Evolutionary conservation across 2,329 filamentous ascomycete species (phyloP), one percentile per base, ranked within the genome.

Genomic region (Aspergillus pseudotamarii): DNA sequence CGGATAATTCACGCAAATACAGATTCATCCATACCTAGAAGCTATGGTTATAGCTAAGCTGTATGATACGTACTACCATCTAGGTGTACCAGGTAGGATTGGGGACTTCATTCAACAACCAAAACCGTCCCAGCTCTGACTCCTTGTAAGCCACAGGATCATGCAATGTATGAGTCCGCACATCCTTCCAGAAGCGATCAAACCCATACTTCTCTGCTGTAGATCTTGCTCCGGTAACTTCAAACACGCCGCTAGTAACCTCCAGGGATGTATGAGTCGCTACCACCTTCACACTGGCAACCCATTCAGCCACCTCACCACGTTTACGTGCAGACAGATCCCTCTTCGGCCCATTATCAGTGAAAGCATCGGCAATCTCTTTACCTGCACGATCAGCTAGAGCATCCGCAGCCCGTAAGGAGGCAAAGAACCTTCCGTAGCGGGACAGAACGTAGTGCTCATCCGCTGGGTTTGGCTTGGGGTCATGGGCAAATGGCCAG

Each of bases 91-190:
- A 89, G 4, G 84, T 86, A 16, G 85, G 82, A 73, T 84, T 81
- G 0, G 87, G 87, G 12, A 84, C 70, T 76, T 89, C 85, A 16
- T 80, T 81, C 57, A 89, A 68, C 60, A 90, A 69, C 45, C 83
- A 79, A 70, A 82, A 90, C 26, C 84, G 76, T 0, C 88, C 88
- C 58, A 89, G 68, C 74, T 90, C 88, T 3, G 84, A 75, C 61
- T 89, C 87, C 81, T 90, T 90, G 69, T 89, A 90, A 28, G 87
- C 85, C 32, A 90, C 87, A 0, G 88, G 88, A 73, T 90, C 88
- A 75, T 90, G 88, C 68, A 91, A 73, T 0, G 83, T 85, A 75
- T 91, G 88, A 5, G 87, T 89, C 6, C 88, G 75, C n/a, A 90
- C 78, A 69, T 91, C 88, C 53, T 88, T 80, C 87, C 87, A 90